Conservation (phyloP, 176 grass and related monocot genomes). For the Triticum aestivum region IWGSC_CS_RefSeq_v2.1 NC_057811.1:484107763-484108262, state of each 20-base stretch:
- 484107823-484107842: background rate
- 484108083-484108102: slow-evolving; percentile 3
- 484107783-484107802: slow-evolving; percentile 64
- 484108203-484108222: slow-evolving; percentile 91
- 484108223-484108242: slow-evolving; percentile 60
- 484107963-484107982: slow-evolving; percentile 99
- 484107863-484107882: slow-evolving; percentile 23
- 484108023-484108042: background rate
- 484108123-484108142: slow-evolving; percentile 41
- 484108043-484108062: background rate
- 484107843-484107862: background rate
- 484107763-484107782: slow-evolving; percentile 95
- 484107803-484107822: background rate
- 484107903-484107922: slow-evolving; percentile 98
- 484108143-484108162: slow-evolving; percentile 86
- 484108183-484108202: slow-evolving; percentile 87
- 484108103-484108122: slow-evolving; percentile 26
- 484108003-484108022: slow-evolving; percentile 15
- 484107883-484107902: slow-evolving; percentile 91
- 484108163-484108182: slow-evolving; percentile 94
- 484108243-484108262: slow-evolving; percentile 82
- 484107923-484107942: slow-evolving; percentile 75
- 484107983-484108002: slow-evolving; percentile 47
- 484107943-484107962: slow-evolving; percentile 89
- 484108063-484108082: background rate